Conservation (phyloP, 768 basidiomycete species). For the Boletus tylopilopsis region DNA sequence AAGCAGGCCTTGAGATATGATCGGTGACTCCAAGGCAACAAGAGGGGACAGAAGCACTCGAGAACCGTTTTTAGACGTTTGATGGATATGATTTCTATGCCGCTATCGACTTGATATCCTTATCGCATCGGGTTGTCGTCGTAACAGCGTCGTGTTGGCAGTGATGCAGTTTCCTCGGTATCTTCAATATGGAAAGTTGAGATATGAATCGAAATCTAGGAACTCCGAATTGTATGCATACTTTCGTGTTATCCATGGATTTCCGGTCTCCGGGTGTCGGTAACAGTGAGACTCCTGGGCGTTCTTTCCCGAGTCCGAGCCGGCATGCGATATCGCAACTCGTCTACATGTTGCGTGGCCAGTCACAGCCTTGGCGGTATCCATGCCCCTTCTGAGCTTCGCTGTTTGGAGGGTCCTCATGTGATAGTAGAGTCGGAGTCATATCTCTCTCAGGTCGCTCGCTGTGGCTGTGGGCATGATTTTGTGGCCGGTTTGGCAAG, state of each 20-base stretch:
- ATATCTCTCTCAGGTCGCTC: neutral
- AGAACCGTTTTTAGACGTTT: neutral
- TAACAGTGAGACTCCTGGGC: neutral
- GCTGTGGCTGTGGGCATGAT: neutral
- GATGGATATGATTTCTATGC: neutral
- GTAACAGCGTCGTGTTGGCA: conserved; percentile 3
- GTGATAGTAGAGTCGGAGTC: too few relatives aligned
- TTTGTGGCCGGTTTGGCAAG: neutral
- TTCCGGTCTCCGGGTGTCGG: neutral
- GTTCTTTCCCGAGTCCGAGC: conserved; percentile 1
- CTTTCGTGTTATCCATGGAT: neutral
- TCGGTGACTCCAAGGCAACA: neutral
- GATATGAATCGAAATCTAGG: neutral
- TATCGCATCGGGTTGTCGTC: conserved; percentile 2
- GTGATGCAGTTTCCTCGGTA: conserved; percentile 5
- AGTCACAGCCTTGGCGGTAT: conserved; percentile 1
- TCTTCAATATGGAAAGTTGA: conserved; percentile 4
- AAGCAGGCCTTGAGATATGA: conserved; percentile 11
- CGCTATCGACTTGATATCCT: neutral
- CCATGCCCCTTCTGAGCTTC: conserved; percentile 8
- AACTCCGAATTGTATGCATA: neutral
- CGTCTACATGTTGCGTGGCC: conserved; percentile 4
- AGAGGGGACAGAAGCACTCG: neutral
- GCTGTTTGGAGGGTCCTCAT: neutral
- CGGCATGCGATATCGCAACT: neutral